phyloP scores from a whole-genome alignment of 805 yeast genomes.

The Nematodospora valgi region DNA sequence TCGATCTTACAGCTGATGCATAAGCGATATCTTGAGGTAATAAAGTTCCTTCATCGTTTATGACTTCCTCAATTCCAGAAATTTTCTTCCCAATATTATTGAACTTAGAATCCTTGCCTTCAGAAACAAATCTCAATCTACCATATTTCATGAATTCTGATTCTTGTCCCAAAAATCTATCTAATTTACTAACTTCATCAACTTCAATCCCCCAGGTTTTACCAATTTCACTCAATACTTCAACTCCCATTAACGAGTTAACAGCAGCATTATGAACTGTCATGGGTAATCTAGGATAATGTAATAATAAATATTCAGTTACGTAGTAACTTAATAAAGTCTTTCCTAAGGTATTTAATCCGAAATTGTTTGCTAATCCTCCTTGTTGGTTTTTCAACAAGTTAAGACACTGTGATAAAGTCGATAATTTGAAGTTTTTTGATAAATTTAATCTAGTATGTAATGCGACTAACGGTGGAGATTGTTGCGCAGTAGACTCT shows the following conservation, averaged over 20 bases:
- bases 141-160: slow-evolving; percentile 68
- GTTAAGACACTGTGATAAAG: slow-evolving; percentile 79
- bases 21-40: slow-evolving; percentile 33
- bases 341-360: slow-evolving; percentile 80
- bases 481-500: slow-evolving; percentile 46
- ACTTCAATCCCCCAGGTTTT: slow-evolving; percentile 85
- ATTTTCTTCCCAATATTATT: slow-evolving; percentile 30
- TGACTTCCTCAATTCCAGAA: slow-evolving; percentile 49
- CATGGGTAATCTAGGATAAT: slow-evolving; percentile 88
- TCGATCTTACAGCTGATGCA: slow-evolving; percentile 75
- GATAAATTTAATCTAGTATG: slow-evolving; percentile 75
- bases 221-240: slow-evolving; percentile 64
- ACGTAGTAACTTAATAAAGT: slow-evolving; percentile 72
- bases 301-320: slow-evolving; percentile 65
- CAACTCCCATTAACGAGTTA: slow-evolving; percentile 68
- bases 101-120: slow-evolving; percentile 14
- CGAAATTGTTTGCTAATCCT: slow-evolving; percentile 67
- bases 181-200: slow-evolving; percentile 61
- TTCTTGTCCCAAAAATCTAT: slow-evolving; percentile 66
- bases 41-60: slow-evolving; percentile 18
- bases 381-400: slow-evolving; percentile 33
- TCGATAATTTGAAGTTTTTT: slow-evolving; percentile 49
- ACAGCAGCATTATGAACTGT: slow-evolving; percentile 72
- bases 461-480: slow-evolving; percentile 74
- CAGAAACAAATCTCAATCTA: slow-evolving; percentile 49